phyloP scores from a whole-genome alignment of 768 basidiomycete species.

The Mycena rosella region DNA sequence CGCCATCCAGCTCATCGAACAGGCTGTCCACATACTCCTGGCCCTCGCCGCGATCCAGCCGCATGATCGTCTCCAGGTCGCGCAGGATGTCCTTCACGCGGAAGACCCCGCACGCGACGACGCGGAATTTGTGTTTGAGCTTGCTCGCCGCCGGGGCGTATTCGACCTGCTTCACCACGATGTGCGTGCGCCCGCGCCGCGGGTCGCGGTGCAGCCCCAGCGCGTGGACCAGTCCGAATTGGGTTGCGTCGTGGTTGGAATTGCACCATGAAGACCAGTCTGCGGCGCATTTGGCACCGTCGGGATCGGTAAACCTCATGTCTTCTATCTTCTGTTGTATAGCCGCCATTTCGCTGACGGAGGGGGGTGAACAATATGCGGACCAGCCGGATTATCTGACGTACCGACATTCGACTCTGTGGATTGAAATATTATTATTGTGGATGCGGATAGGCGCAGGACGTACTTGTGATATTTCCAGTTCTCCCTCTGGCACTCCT shows the following conservation, averaged over 20 bases:
- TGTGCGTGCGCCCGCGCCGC: slow-evolving; percentile 43
- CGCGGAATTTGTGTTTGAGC: slow-evolving; percentile 38
- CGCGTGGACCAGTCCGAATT: slow-evolving; percentile 34
- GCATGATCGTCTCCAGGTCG: slow-evolving; percentile 40
- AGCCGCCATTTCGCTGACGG: slow-evolving; percentile 26
- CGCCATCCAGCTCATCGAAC: slow-evolving; percentile 19
- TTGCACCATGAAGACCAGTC: slow-evolving; percentile 43
- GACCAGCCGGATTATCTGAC: not conserved
- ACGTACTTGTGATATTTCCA: slow-evolving; percentile 44
- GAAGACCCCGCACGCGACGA: slow-evolving; percentile 40
- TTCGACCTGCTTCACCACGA: slow-evolving; percentile 40
- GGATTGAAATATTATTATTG: not conserved
- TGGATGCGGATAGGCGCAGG: not conserved
- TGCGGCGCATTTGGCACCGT: slow-evolving; percentile 30
- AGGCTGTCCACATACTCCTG: slow-evolving; percentile 36
- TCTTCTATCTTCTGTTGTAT: slow-evolving; percentile 23
- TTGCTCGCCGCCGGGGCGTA: slow-evolving; percentile 40
- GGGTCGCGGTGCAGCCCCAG: slow-evolving; percentile 43
- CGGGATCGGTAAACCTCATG: slow-evolving; percentile 27
- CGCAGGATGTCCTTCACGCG: slow-evolving; percentile 38
- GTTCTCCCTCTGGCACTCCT: slow-evolving; percentile 40
- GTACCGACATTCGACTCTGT: slow-evolving; percentile 19
- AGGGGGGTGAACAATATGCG: not conserved
- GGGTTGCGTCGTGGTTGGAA: slow-evolving; percentile 30
- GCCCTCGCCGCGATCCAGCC: slow-evolving; percentile 38